Evolutionary conservation across 345 rosid species (phyloP).

Genomic region (Viola odorata): DNA sequence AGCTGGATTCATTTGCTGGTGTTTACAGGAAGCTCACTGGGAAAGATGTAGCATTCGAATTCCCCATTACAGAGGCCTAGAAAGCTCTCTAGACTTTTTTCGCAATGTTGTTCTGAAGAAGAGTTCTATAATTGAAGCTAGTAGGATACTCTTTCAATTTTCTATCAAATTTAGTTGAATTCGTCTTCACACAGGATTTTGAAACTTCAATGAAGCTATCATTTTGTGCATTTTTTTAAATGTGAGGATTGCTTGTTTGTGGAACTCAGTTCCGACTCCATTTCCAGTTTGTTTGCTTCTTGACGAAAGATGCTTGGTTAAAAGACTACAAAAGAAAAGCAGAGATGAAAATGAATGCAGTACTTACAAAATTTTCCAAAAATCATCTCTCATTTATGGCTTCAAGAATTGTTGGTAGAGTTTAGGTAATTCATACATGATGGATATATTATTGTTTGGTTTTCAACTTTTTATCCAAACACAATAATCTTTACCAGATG

Average conservation of each 20-base stretch:
- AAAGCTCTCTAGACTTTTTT: not conserved
- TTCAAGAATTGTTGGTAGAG: not conserved
- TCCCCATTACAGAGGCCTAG: constrained; percentile 41
- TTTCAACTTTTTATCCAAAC: constrained; percentile 50
- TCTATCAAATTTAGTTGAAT: not conserved
- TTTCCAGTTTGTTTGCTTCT: too few species aligned
- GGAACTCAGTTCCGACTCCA: too few species aligned
- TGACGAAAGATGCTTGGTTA: too few species aligned
- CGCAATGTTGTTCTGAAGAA: not conserved
- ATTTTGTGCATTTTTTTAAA: not conserved
- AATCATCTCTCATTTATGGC: not conserved
- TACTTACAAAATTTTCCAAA: too few species aligned
- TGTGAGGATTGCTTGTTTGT: too few species aligned
- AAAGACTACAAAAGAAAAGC: too few species aligned
- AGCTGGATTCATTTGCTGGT: constrained; percentile 56
- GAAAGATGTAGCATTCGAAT: constrained; percentile 70
- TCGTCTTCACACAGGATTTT: not conserved
- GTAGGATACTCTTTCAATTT: not conserved
- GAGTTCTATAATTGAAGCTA: not conserved
- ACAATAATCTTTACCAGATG: constrained; percentile 44
- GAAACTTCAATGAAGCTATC: not conserved
- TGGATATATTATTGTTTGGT: not conserved
- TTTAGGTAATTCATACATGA: not conserved
- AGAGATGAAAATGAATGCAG: too few species aligned
- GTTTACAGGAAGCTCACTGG: constrained; percentile 79